These are phyloP conservation scores for Chytriomyces hyalinus DNA, from an alignment of 192 early-diverging fungal genomes.

Conservation along the genomic window DNA sequence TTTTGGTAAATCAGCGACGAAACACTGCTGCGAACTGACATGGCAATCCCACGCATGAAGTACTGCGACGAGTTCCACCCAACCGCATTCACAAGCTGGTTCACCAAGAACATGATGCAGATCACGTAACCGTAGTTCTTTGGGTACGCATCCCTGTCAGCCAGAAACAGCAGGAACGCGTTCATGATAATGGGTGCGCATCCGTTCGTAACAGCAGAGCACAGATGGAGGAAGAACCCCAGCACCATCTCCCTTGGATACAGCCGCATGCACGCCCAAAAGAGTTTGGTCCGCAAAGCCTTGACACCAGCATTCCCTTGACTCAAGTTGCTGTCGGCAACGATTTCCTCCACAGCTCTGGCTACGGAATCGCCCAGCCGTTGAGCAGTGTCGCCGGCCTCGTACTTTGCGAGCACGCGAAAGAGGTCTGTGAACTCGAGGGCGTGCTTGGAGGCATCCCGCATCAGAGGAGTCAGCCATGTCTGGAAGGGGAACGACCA, in stretches of 20 bases:
- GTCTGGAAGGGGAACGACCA: slow-evolving; percentile 13
- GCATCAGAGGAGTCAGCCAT: slow-evolving; percentile 26
- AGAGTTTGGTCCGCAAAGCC: not conserved
- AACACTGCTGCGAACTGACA: slow-evolving; percentile 55
- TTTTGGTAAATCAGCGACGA: slow-evolving; percentile 66
- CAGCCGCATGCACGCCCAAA: slow-evolving; percentile 8
- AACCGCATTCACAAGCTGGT: slow-evolving; percentile 17
- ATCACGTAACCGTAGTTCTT: slow-evolving; percentile 18
- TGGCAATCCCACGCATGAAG: slow-evolving; percentile 35
- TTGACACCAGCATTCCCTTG: not conserved
- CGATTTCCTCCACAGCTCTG: no score
- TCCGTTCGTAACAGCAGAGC: slow-evolving; percentile 17
- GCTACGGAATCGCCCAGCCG: no score
- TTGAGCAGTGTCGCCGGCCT: not conserved
- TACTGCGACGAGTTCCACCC: slow-evolving; percentile 27
- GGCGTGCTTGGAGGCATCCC: not conserved
- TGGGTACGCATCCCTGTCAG: not conserved
- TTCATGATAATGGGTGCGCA: slow-evolving; percentile 17
- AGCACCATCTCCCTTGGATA: slow-evolving; percentile 5
- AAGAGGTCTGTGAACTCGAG: slow-evolving; percentile 26
- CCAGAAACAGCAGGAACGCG: slow-evolving; percentile 2
- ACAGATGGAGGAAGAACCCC: slow-evolving; percentile 17
- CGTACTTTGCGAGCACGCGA: slow-evolving; percentile 26
- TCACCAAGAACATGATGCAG: slow-evolving; percentile 20
- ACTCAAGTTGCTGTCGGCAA: no score